Evolutionary conservation across 768 basidiomycete genomes (phyloP), one percentile per base, ranked within the genome.

Genomic region (Tephrocybe sp.): DNA sequence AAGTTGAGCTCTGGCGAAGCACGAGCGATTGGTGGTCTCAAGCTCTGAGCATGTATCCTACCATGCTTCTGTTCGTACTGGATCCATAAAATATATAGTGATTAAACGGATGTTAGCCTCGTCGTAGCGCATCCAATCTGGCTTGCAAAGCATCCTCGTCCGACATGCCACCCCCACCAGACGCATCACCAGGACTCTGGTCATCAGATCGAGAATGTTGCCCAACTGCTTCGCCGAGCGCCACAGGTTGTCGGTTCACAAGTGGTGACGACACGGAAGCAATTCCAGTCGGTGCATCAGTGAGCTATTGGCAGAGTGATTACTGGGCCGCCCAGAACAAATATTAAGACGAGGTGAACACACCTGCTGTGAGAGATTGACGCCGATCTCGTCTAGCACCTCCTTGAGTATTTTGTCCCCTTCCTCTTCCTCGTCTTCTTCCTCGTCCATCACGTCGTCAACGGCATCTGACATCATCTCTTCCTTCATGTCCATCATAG

Each of bases 401-500:
- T 98, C 86, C 64, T 88, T 93, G 59, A 99, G 68, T 56, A 99
- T 95, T 75, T 90, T 90, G 65, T 98, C 95, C 12, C 94, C 86
- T 64, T 98, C 97, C 56, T 88, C 89, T 60, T 98, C 97, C 69
- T 98, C 96, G 45, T 96, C 96, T 62, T 95, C 95, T 71, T 93
- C 94, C 26, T 89, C 87, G 57, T 95, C 92, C 62, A 64, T 64
- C n/a, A 62, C 95, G 61, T 98, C 96, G 69, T 98, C 97, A 14
- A 98, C 90, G 12, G 93, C 89, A 54, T 98, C 97, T 18, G 90
- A 92, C 97, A 98, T 99, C 91, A 98, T 98, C 68, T 97, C 96
- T 71, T 98, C 97, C 68, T 98, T 99, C 97, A 99, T 98, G 71
- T 99, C 97, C 97, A 99, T 99, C 72, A 87, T 93, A 4, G 93